Conservation (phyloP, 495 filamentous ascomycete species). For the Penicillium cinerascens region DNA sequence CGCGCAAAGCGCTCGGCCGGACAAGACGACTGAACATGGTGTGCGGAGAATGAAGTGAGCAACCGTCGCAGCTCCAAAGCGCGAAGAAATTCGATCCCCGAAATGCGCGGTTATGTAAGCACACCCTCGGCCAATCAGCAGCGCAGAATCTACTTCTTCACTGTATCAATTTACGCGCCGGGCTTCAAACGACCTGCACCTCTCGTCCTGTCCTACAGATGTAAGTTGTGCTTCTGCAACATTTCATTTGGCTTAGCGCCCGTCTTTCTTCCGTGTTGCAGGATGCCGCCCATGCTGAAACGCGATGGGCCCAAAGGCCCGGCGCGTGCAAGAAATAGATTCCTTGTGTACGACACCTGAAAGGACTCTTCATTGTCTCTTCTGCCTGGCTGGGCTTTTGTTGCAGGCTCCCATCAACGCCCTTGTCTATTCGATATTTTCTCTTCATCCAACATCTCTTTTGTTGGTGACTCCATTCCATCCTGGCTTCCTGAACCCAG, state of each 20-base stretch:
- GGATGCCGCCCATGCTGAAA: slow-evolving; percentile 21
- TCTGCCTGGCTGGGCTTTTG: not conserved
- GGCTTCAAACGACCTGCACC: slow-evolving; percentile 12
- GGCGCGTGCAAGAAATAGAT: slow-evolving; percentile 32
- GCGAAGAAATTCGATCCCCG: slow-evolving; percentile 39
- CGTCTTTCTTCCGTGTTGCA: not conserved
- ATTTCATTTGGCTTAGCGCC: slow-evolving; percentile 20
- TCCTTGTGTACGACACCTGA: slow-evolving; percentile 9
- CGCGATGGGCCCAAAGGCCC: slow-evolving; percentile 11
- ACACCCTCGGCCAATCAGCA: slow-evolving; percentile 28
- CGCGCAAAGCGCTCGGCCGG: slow-evolving; percentile 50
- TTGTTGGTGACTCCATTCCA: not conserved
- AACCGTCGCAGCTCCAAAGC: slow-evolving; percentile 10
- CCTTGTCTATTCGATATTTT: slow-evolving; percentile 10
- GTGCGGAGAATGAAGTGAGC: slow-evolving; percentile 17
- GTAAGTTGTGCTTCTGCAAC: slow-evolving; percentile 11
- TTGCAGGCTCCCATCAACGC: slow-evolving; percentile 11
- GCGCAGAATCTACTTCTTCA: slow-evolving; percentile 22
- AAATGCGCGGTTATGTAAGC: not conserved
- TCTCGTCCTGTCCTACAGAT: slow-evolving; percentile 1
- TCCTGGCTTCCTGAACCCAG: not conserved
- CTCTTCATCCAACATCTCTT: not conserved
- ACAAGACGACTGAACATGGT: slow-evolving; percentile 52
- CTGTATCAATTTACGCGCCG: slow-evolving; percentile 18
- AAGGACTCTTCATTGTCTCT: slow-evolving; percentile 9